These are phyloP conservation scores for Ruellia speciosa DNA, from an alignment of 305 asterid genomes.

Conservation along the genomic window DNA sequence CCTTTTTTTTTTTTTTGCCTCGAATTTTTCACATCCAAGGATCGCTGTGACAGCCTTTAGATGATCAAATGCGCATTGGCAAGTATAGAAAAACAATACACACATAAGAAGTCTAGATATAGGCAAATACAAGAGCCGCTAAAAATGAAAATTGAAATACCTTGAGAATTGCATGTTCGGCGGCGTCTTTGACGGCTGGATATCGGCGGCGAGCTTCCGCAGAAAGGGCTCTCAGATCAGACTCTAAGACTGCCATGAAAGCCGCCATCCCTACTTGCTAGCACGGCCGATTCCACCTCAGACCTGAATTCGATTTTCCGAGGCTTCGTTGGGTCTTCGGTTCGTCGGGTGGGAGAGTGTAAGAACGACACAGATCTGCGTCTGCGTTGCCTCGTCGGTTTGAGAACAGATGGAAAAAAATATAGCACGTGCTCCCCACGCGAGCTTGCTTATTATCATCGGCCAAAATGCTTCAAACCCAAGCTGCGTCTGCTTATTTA, in stretches of 20 bases:
- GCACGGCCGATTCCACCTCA: constrained; percentile 10
- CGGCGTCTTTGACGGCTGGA: constrained; percentile 95
- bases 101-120: too few species aligned
- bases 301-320: background rate
- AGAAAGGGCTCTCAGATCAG: constrained; percentile 97
- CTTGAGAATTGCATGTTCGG: constrained; percentile 93
- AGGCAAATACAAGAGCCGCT: background rate
- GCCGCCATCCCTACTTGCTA: constrained; percentile 56
- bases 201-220: constrained; percentile 97
- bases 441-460: constrained; percentile 6
- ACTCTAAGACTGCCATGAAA: constrained; percentile 80
- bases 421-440: constrained; percentile 23
- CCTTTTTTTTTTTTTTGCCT: too few species aligned
- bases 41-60: background rate
- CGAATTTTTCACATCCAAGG: background rate
- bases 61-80: background rate
- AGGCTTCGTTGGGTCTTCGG: constrained; percentile 7
- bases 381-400: constrained; percentile 17
- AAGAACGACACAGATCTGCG: constrained; percentile 28
- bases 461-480: too few species aligned
- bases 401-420: constrained; percentile 6
- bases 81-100: background rate
- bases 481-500: too few species aligned
- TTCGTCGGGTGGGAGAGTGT: background rate
- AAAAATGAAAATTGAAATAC: constrained; percentile 24